Evolutionary conservation across 1,284 basidiomycete species (phyloP).

Genomic region (Moniliella sp.): DNA sequence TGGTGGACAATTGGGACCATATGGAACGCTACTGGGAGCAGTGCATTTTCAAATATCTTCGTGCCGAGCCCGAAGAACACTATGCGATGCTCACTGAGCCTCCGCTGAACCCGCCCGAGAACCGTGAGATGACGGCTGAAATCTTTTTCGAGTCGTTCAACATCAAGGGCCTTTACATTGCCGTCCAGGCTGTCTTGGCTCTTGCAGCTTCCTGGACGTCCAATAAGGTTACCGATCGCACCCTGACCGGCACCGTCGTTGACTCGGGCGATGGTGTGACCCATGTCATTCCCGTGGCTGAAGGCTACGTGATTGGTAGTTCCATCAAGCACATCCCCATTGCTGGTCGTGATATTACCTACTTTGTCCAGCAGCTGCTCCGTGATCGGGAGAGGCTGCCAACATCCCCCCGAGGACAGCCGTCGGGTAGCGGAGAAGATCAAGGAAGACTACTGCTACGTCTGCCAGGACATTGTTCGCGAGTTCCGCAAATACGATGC

Average conservation of each 20-base stretch:
- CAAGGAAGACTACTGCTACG: slow-evolving; percentile 95
- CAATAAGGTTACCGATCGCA: slow-evolving; percentile 71
- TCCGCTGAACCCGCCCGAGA: slow-evolving; percentile 91
- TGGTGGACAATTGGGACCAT: slow-evolving; percentile 98
- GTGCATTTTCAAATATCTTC: slow-evolving; percentile 97
- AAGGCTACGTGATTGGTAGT: slow-evolving; percentile 95
- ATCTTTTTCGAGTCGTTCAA: slow-evolving; percentile 99
- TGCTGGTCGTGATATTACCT: slow-evolving; percentile 85
- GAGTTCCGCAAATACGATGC: slow-evolving; percentile 95
- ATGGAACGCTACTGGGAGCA: slow-evolving; percentile 99
- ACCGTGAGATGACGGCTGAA: slow-evolving; percentile 94
- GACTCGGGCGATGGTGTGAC: slow-evolving; percentile 98
- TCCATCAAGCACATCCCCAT: slow-evolving; percentile 98
- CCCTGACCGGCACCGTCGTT: slow-evolving; percentile 88
- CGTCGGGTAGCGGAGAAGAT: slow-evolving; percentile 74
- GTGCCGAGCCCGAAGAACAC: slow-evolving; percentile 95
- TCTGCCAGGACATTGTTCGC: slow-evolving; percentile 95
- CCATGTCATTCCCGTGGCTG: slow-evolving; percentile 79
- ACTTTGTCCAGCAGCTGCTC: slow-evolving; percentile 87
- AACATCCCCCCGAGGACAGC: slow-evolving; percentile 84
- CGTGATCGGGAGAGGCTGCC: slow-evolving; percentile 81
- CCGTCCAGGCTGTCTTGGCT: slow-evolving; percentile 94
- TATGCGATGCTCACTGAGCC: slow-evolving; percentile 94
- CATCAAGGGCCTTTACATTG: slow-evolving; percentile 90
- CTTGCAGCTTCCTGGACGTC: slow-evolving; percentile 94